Evolutionary conservation across 306 rosid species (phyloP).

Genomic region (Sophora flavescens): DNA sequence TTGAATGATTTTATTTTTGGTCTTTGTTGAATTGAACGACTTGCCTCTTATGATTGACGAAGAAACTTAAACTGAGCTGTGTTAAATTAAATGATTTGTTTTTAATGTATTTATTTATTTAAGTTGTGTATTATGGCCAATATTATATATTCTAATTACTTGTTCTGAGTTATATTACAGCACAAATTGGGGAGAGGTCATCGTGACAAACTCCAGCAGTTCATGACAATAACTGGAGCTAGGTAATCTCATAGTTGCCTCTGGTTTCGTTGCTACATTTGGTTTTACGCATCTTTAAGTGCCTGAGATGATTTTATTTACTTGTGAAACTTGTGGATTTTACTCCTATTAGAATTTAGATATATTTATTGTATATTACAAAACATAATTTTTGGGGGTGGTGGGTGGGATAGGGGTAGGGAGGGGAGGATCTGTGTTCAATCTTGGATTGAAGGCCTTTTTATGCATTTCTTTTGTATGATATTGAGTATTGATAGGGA

Average conservation of each 20-base stretch:
- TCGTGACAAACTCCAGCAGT: conserved; percentile 97
- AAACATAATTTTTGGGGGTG: neutral
- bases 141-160: conserved; percentile 16
- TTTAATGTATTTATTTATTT: neutral
- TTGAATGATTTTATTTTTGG: neutral
- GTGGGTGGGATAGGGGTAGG: neutral
- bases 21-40: neutral
- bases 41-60: conserved; percentile 30
- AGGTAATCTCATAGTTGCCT: conserved; percentile 59
- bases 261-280: conserved; percentile 32
- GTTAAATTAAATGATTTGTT: conserved; percentile 25
- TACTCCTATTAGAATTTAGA: neutral
- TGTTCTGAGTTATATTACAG: conserved; percentile 58
- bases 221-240: conserved; percentile 88
- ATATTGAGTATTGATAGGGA: neutral
- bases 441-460: conserved; percentile 8
- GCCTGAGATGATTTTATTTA: conserved; percentile 28
- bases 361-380: conserved; percentile 10
- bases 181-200: conserved; percentile 91
- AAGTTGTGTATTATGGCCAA: neutral
- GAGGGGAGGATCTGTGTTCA: neutral
- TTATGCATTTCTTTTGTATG: conserved; percentile 5
- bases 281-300: neutral
- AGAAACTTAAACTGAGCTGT: neutral
- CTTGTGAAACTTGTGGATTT: conserved; percentile 1